Conservation (phyloP, 306 rosid species). For the Purshia tridentata region DNA sequence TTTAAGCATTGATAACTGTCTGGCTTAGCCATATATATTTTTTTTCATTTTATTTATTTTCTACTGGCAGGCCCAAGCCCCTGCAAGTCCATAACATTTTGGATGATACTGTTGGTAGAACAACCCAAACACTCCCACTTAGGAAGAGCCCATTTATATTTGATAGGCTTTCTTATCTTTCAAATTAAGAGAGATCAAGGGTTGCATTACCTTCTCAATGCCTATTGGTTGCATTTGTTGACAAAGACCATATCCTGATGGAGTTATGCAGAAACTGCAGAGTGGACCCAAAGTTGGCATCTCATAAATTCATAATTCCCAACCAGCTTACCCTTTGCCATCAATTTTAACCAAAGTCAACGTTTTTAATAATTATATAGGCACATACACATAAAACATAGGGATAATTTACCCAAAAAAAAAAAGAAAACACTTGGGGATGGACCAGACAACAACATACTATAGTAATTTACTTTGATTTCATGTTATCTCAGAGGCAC, state of each 20-base stretch:
- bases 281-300: slow-evolving; percentile 1
- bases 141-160: too few relatives aligned
- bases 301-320: neutral
- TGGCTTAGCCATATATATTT: neutral
- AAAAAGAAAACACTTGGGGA: neutral
- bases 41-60: neutral
- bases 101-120: too few relatives aligned
- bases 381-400: neutral
- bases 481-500: neutral
- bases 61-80: neutral
- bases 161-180: too few relatives aligned
- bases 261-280: neutral
- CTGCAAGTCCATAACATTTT: neutral
- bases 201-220: too few relatives aligned
- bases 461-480: neutral
- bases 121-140: too few relatives aligned
- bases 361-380: neutral
- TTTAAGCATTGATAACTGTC: too few relatives aligned
- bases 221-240: too few relatives aligned
- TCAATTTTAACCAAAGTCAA: neutral
- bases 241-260: too few relatives aligned
- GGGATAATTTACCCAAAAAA: neutral
- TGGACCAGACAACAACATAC: neutral
- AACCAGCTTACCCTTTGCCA: neutral
- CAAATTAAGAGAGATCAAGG: too few relatives aligned